Percentiles rank a stretch among this genome's conserved stretches.
Conservation (phyloP, 176 grass and related monocot species). For the Avena eriantha region DNA sequence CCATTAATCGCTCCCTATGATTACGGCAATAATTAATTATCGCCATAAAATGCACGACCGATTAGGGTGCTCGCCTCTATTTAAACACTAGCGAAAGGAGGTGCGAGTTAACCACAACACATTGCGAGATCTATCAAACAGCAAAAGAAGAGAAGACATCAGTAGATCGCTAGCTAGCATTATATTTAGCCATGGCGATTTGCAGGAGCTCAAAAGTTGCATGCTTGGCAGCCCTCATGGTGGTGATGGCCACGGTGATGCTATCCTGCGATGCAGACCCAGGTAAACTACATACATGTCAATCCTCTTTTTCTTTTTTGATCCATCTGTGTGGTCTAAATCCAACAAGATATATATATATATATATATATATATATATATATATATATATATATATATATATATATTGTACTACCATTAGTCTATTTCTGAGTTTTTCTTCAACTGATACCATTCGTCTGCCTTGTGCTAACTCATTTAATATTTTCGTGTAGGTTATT, state of each 20-base stretch:
- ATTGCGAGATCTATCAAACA: not conserved
- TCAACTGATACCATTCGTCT: too few species aligned
- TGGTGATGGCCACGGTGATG: not conserved
- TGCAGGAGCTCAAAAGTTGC: not conserved
- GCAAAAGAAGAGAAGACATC: not conserved
- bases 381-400: too few species aligned
- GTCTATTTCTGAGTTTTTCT: too few species aligned
- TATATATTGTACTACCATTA: too few species aligned
- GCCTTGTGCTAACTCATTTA: too few species aligned
- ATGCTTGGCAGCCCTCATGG: not conserved
- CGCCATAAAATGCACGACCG: not conserved
- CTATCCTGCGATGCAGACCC: not conserved
- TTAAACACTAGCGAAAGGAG: not conserved
- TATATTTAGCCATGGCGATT: not conserved
- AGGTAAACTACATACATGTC: not conserved
- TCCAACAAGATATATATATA: too few species aligned
- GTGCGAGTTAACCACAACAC: not conserved
- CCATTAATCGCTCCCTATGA: not conserved
- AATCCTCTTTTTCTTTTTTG: too few species aligned
- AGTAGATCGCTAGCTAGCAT: not conserved
- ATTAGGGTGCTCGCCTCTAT: not conserved
- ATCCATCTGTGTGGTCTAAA: too few species aligned
- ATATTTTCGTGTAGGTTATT: too few species aligned
- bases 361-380: too few species aligned
- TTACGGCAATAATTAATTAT: not conserved